Evolutionary conservation across 2,329 filamentous ascomycete species (phyloP).

Genomic region (Chaetomiaceae sp.): DNA sequence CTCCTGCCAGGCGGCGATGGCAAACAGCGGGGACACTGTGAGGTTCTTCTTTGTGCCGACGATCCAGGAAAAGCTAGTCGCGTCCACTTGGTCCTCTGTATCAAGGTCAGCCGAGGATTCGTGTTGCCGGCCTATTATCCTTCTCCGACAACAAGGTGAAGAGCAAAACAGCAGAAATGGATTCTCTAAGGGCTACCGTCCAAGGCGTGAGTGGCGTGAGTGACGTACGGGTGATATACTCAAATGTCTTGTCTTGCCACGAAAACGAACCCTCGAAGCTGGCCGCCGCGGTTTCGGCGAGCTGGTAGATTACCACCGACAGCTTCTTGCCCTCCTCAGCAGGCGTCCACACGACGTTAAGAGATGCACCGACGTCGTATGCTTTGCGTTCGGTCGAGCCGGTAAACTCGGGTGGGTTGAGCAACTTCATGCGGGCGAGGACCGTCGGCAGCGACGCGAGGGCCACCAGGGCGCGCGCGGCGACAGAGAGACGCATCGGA

Average conservation of each 20-base stretch:
- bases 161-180: no score
- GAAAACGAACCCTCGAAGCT: neutral
- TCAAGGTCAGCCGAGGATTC: neutral
- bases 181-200: no score
- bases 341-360: neutral
- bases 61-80: neutral
- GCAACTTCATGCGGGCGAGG: neutral
- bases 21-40: neutral
- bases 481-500: no score
- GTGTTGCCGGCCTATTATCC: no score
- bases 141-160: no score
- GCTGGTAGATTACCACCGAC: conserved; percentile 1
- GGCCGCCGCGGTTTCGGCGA: neutral
- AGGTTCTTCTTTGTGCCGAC: conserved; percentile 1
- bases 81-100: neutral
- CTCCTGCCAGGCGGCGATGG: conserved; percentile 4
- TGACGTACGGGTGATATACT: conserved; percentile 9
- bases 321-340: neutral
- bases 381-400: neutral
- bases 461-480: neutral
- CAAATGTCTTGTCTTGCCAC: neutral
- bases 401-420: neutral
- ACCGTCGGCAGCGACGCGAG: neutral
- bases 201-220: no score
- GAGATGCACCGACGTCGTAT: neutral